Percentiles rank a stretch among this genome's conserved stretches.
phyloP scores from a whole-genome alignment of 1,284 basidiomycete genomes.

The Hymenochaete sp. region DNA sequence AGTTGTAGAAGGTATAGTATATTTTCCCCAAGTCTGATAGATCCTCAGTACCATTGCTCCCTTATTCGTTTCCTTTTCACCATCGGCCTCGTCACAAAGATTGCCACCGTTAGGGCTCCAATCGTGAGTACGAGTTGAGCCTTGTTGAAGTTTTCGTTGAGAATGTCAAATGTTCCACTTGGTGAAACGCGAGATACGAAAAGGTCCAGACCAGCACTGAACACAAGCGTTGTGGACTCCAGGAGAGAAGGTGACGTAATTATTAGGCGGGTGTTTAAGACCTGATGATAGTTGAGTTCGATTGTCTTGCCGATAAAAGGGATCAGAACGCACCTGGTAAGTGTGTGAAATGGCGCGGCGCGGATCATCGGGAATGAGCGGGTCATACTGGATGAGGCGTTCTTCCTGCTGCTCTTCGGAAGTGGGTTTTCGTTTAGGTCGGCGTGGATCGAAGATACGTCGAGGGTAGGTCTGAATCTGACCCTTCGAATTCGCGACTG shows the following conservation, averaged over 20 bases:
- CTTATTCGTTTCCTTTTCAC: slow-evolving; percentile 54
- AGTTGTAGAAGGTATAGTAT: too few relatives aligned
- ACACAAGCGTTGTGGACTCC: slow-evolving; percentile 87
- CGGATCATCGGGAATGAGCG: slow-evolving; percentile 67
- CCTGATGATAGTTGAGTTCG: slow-evolving; percentile 35
- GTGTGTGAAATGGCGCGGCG: slow-evolving; percentile 71
- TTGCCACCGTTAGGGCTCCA: slow-evolving; percentile 59
- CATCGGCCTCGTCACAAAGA: slow-evolving; percentile 70
- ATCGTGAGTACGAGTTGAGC: slow-evolving; percentile 83
- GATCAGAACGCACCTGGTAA: slow-evolving; percentile 48
- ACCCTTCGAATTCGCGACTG: slow-evolving; percentile 70
- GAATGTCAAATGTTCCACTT: slow-evolving; percentile 88
- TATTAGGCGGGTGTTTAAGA: slow-evolving; percentile 58
- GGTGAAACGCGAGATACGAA: slow-evolving; percentile 81
- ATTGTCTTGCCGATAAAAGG: slow-evolving; percentile 4
- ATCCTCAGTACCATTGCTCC: slow-evolving; percentile 55
- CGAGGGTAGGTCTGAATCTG: slow-evolving; percentile 74
- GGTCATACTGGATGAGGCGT: slow-evolving; percentile 78
- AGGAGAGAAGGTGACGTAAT: slow-evolving; percentile 75
- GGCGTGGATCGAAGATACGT: slow-evolving; percentile 73
- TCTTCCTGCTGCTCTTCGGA: slow-evolving; percentile 76
- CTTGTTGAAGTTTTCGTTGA: slow-evolving; percentile 91
- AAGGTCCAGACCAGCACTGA: slow-evolving; percentile 81
- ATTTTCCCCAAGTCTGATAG: neutral
- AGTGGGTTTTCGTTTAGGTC: slow-evolving; percentile 74